Percentiles rank a stretch among this genome's conserved stretches.
These are phyloP conservation scores for Adansonia gregorii DNA, from an alignment of 441 rosid genomes.

Conservation along the genomic window DNA sequence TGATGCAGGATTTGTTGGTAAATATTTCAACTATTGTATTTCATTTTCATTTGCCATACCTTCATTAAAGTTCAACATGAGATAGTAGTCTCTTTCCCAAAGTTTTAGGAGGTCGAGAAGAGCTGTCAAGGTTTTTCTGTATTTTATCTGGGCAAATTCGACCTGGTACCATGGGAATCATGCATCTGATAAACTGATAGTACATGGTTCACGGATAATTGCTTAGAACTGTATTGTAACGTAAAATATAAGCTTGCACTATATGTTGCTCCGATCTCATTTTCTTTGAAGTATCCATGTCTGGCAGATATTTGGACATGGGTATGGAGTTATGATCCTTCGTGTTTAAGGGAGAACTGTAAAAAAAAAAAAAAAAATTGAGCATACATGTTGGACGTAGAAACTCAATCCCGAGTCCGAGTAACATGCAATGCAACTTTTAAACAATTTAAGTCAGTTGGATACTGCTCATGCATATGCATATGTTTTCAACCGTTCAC, in stretches of 20 bases:
- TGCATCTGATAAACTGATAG: neutral
- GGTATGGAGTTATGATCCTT: neutral
- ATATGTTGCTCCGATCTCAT: neutral
- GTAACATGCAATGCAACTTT: too few species aligned
- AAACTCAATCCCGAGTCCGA: neutral
- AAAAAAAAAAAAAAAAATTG: too few species aligned
- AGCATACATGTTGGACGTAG: neutral
- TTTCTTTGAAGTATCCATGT: neutral
- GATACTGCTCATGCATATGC: neutral
- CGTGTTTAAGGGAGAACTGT: neutral
- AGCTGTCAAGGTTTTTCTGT: neutral
- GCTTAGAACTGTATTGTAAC: neutral
- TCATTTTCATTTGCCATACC: neutral
- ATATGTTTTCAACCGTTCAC: neutral
- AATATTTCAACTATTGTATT: neutral
- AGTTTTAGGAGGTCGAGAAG: neutral
- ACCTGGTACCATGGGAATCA: neutral
- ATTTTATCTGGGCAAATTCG: neutral
- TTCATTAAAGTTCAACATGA: neutral
- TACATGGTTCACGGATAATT: neutral
- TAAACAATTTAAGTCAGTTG: neutral
- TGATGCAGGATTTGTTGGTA: constrained; percentile 15
- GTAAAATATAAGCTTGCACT: neutral
- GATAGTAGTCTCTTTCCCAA: neutral
- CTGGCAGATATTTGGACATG: neutral